Percentiles rank a stretch among this genome's conserved stretches.
Conservation (phyloP, 768 basidiomycete species). For the Psilocybe tampanensis region DNA sequence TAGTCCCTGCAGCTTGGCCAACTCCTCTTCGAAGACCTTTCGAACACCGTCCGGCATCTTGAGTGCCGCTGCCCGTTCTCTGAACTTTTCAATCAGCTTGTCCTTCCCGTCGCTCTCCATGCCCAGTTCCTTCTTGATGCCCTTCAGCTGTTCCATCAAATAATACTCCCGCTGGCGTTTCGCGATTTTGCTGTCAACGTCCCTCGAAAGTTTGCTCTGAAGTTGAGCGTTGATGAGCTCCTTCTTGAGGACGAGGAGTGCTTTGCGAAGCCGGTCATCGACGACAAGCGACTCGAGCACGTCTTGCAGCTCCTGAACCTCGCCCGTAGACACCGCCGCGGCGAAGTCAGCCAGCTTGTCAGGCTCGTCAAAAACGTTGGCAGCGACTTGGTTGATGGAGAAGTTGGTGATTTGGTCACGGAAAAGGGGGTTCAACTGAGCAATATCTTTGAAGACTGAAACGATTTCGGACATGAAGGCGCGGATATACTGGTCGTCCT, state of each 20-base stretch:
- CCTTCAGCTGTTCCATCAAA: constrained; percentile 95
- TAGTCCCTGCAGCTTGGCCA: constrained; percentile 85
- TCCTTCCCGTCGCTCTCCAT: constrained; percentile 97
- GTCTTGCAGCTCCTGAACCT: constrained; percentile 89
- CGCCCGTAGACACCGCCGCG: constrained; percentile 93
- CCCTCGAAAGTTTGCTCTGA: constrained; percentile 88
- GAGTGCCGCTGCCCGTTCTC: constrained; percentile 75
- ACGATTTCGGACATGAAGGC: constrained; percentile 97
- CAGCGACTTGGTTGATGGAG: constrained; percentile 88
- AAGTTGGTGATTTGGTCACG: constrained; percentile 98
- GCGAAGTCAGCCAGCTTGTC: constrained; percentile 98
- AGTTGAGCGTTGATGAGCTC: constrained; percentile 97
- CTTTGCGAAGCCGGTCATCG: constrained; percentile 88
- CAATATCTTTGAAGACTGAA: constrained; percentile 97
- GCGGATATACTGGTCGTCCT: constrained; percentile 93
- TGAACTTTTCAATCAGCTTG: constrained; percentile 90
- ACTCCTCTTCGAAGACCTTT: constrained; percentile 96
- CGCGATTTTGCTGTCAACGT: constrained; percentile 94
- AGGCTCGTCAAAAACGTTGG: constrained; percentile 96
- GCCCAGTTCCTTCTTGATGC: constrained; percentile 94
- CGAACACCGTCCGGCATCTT: constrained; percentile 90
- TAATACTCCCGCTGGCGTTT: constrained; percentile 95
- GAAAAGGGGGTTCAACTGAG: constrained; percentile 95
- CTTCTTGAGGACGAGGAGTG: constrained; percentile 92
- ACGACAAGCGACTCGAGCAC: constrained; percentile 87